Evolutionary conservation across 2,329 filamentous ascomycete genomes (phyloP), one percentile per base, ranked within the genome.

Genomic region (Monilinia vaccinii-corymbosi): DNA sequence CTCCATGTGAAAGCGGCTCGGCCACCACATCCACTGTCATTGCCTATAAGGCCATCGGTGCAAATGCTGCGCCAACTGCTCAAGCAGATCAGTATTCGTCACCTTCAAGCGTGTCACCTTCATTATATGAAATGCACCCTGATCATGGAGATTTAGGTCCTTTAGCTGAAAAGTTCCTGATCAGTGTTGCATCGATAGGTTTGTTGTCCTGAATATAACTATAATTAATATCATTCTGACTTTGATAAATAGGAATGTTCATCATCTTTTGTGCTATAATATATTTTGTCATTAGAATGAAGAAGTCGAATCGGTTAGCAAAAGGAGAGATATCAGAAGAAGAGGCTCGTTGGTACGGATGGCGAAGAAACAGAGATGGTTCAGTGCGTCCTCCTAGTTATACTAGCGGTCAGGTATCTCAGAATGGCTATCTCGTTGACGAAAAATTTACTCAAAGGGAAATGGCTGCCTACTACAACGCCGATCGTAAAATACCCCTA

Each of bases 121-220:
- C 21, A 23, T 31, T 28, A 14, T 23, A 28, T 9, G 32, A 16
- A 14, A 8, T 48, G 13, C 57, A 63, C n/a, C 21, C 48, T 6
- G n/a, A 42, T 8, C 42, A 65, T 38, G 42, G 46, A 34, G 53
- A 55, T 25, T 23, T 72, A 16, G 66, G 65, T 36, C 64, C 66
- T 9, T 51, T 61, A 36, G 64, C 66, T 4, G 63, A 71, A 59
- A 64, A 68, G 36, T 57, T 70, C 34, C 47, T 71, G 38, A 68
- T 72, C 56, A 66, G 66, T 40, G 59, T 60, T 40, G 70, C 67
- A 49, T 61, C 67, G 42, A 69, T 71, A 47, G 69, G 70, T 71
- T 53, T 55, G 57, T 59, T 25, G 4, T 46, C 31, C 23, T 34
- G 9, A 18, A 14, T 34, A 2, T 18, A 14, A n/a, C 34, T 11